Base-by-base conservation (phyloP, 768 basidiomycete genomes). In the Tulasnella sp. region DNA sequence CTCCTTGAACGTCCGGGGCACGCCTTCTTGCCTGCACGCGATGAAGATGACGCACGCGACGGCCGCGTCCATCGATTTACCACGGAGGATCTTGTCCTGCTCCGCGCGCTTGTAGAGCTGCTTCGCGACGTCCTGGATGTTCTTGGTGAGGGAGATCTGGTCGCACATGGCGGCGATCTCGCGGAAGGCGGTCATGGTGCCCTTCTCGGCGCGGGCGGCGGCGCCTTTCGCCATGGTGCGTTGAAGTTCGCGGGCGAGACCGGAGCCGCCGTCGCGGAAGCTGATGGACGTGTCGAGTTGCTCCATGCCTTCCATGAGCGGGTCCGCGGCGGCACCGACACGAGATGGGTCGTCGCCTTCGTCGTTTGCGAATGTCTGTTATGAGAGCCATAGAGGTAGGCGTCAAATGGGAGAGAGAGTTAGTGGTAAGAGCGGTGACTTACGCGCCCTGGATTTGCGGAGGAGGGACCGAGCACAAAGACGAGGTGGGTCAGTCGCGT, bases 331-430 rank as follows among this genome's bases (percentile, higher is more conserved):
- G 70, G 94, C 95, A 82, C 97, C 97, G 76, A 99, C 97, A 90
- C 97, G 97, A 76, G 97, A 98, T 75, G 97, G 97, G 80, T 99
- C 97, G 80, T 98, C 96, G 75, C 96, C 95, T 84, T 99, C 97
- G 77, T 98, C 96, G 79, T 98, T 97, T 76, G 97, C 97, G 81
- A 99, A 99, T 74, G 97, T 98, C 92, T 98, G 83, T 73, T 22
- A 5, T 47, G 22, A 62, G 26, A 7, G 8, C 16, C 52, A 29
- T 39, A 36, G 26, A 17, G 34, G 34, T 65, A 36, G 39, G 63
- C 63, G 63, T 65, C 39, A 65, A 65, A 65, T 29, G 63, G 34
- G 59, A 69, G 29, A 52, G n/a, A 12, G n/a, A 29, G 76, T 75
- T 76, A 75, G 75, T 77, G 47, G 74, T 69, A 74, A 75, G 74